Base-by-base conservation (phyloP, 2,329 filamentous ascomycete species). In the Ophiostoma novo-ulmi region DNA sequence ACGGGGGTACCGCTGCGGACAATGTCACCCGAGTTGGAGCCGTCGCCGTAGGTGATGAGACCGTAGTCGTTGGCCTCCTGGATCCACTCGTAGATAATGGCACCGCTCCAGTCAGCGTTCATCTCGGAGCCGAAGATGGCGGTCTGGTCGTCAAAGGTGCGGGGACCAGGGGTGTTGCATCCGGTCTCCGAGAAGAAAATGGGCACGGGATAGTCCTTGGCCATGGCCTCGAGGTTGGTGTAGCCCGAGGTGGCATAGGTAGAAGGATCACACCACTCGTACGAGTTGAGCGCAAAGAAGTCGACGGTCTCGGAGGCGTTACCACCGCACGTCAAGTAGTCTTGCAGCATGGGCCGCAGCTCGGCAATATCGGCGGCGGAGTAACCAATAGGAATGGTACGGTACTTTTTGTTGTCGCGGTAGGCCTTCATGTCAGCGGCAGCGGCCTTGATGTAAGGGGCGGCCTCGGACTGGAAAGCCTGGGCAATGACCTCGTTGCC, bases 181-280 rank as follows among this genome's bases (percentile, higher is more conserved):
- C 93, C 93, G 3, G 92, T 95, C 80, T 97, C 93, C 44, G 91
- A 94, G 80, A 97, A 92, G 83, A 93, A 94, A 76, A 95, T 92
- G 26, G 92, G 93, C n/a, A 96, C 88, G 66, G 88, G 89, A 79
- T 93, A 94, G 75, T 87, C 80, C 52, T 85, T 84, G 6, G 91
- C 88, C 74, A 90, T 88, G 69, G 83, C 79, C 78, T 93, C 85
- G 38, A 96, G 86, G 73, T 83, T 82, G 66, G 82, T 77, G 80
- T 97, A 97, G 71, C 91, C 92, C 2, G 92, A 88, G 6, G 79
- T 82, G 36, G 82, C 74, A 80, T 88, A 93, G 5, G 78, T 79
- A 71, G 82, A 81, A 35, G 82, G 80, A 73, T 89, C 89, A 76
- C 90, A 92, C 90, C 90, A 92, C 77, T 93, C 90, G 78, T 96